Base-by-base conservation (phyloP, 108 stramenopile genomes). In the Nitzschia sp. region DNA sequence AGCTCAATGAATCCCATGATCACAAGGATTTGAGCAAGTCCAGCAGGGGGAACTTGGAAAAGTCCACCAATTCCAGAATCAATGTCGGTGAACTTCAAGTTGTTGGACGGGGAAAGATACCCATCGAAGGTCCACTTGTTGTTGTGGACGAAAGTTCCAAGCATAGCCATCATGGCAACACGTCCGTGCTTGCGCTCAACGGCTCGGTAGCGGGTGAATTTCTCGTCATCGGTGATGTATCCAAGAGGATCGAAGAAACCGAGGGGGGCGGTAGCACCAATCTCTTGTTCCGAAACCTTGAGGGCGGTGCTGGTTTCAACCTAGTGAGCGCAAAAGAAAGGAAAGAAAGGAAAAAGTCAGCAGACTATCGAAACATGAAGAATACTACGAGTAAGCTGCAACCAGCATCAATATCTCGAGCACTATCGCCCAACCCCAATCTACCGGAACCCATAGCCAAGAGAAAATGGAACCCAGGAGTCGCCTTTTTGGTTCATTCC, bases 201-300 rank as follows among this genome's bases (percentile, higher is more conserved):
- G 80, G 81, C 83, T 47, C 73, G 38, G 29, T 71, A 38, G 57
- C 63, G 67, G 59, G 38, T 52, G 48, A 41, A 44, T 15, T 48
- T 52, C 5, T 48, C 64, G 8, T 25, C 45, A 52, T 65, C 64
- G 25, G 38, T 44, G 19, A 38, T 21, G 61, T 30, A 13, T 78
- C 87, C 47, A 55, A 89, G 80, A 45, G 87, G 87, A 71, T 90
- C 89, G 75, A 83, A 90, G 83, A 84, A 90, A 52, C 86, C 89
- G 47, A 90, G 80, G 22, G 92, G 92, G 2, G 73, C 44, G 59
- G 87, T 86, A 13, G 82, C 89, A 36, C 84, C 84, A 44, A 85
- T 78, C 27, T 63, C 69, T 56, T 67, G 59, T 64, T 83, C 90
- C 85, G 65, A 80, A 56, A 73, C 80, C 57, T 76, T 75, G 30